A percentile compares a stretch with the other conserved stretches of the same genome.
These are phyloP conservation scores for Trypanosoma scelopori DNA, from an alignment of 208 protist species.

Conservation along the genomic window DNA sequence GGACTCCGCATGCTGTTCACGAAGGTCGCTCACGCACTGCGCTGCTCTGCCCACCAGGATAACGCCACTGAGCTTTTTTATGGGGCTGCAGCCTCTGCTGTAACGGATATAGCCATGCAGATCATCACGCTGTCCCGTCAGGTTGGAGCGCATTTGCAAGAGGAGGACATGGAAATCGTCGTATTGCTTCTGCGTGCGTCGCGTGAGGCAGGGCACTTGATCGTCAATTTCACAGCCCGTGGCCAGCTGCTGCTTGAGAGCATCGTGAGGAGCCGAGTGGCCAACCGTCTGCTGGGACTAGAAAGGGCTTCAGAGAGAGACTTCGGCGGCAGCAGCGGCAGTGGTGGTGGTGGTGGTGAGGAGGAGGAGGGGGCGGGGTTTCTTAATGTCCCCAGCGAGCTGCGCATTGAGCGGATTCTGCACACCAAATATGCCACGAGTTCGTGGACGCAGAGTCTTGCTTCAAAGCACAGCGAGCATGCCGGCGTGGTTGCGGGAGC, in stretches of 20 bases:
- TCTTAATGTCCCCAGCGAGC: conserved; percentile 40
- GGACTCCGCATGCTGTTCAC: conserved; percentile 18
- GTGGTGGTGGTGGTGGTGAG: conserved; percentile 3
- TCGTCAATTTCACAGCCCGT: conserved; percentile 40
- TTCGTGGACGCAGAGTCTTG: conserved; percentile 57
- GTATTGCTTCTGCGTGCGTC: conserved; percentile 60
- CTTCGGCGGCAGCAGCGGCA: not conserved
- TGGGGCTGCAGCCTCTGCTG: conserved; percentile 39
- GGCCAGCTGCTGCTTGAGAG: conserved; percentile 69
- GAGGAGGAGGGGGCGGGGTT: conserved; percentile 28
- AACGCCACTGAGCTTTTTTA: conserved; percentile 22
- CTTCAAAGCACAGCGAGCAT: conserved; percentile 26
- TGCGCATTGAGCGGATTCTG: conserved; percentile 44
- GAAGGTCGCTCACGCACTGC: conserved; percentile 5
- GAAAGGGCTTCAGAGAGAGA: not conserved
- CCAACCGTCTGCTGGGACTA: conserved; percentile 40
- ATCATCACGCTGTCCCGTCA: conserved; percentile 64
- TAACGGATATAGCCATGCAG: conserved; percentile 55
- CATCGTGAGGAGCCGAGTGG: conserved; percentile 44
- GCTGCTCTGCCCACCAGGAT: not conserved
- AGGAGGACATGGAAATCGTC: conserved; percentile 43
- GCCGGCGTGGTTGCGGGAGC: conserved; percentile 29
- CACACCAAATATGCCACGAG: conserved; percentile 57
- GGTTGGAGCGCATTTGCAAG: conserved; percentile 44
- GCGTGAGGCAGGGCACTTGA: conserved; percentile 51